Evolutionary conservation across 352 stramenopile genomes (phyloP), one percentile per base, ranked within the genome.

Genomic region (Globisporangium takayamanum): DNA sequence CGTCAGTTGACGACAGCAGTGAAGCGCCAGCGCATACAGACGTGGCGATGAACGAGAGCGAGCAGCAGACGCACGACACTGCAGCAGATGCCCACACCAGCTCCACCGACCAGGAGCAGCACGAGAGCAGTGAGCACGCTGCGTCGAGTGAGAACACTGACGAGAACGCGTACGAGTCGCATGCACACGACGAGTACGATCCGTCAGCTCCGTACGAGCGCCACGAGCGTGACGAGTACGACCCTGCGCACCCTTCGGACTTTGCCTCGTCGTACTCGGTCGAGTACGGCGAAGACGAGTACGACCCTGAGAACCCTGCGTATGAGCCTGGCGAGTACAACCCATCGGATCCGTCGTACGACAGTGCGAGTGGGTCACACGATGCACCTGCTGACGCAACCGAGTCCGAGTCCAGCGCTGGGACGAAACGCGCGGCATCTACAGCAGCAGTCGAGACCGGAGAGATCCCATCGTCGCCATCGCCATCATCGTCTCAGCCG

Each of bases 221-320:
- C 18, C 55, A 64, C 22, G 48, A 44, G 14, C 53, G 50, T 37
- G 59, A 64, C 36, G 60, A 64, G 25, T 67, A 67, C 36, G 72
- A 80, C 39, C 69, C 72, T 10, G 67, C 50, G 11, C 57, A 67
- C 37, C 56, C 64, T 36, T 44, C 42, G 8, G 47, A 26, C 3
- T 28, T 56, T 36, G 48, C 50, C 18, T 28, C 46, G 0, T 25
- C 49, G 37, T 57, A 73, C 18, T 67, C 70, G 44, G 70, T 67
- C 20, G 44, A 58, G 48, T 63, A 59, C 46, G 55, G 63, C 11
- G 55, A 73, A 37, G 69, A 78, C 28, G 70, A 76, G 47, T 80
- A 82, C 28, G 67, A 78, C 33, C 73, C 68, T 16, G 73, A 72
- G 20, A 62, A 72, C 66, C 73, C 70, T 20, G 73, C 68, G 16